phyloP scores from a whole-genome alignment of 164 flowering plant species.

The Buxus sempervirens region DNA sequence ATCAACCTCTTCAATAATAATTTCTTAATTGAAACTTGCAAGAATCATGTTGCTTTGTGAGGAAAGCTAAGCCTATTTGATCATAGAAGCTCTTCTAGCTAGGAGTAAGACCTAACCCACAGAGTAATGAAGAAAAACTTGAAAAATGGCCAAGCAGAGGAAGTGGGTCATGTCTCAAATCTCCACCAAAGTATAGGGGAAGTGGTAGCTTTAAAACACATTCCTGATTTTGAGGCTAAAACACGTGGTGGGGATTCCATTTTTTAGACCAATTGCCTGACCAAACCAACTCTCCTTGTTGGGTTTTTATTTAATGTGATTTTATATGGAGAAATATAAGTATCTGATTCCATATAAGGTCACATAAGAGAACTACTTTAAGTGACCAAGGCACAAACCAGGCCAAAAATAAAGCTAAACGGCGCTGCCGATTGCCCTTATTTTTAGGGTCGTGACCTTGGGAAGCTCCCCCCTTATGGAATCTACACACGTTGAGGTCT shows the following conservation, averaged over 20 bases:
- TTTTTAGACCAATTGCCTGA: constrained; percentile 4
- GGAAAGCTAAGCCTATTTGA: no score
- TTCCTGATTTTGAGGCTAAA: constrained; percentile 34
- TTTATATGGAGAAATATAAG: not conserved
- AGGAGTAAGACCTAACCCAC: no score
- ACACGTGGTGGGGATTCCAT: constrained; percentile 28
- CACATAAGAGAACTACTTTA: not conserved
- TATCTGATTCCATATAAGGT: constrained; percentile 7
- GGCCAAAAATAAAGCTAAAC: constrained; percentile 22
- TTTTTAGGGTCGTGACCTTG: constrained; percentile 50
- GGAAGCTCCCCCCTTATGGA: constrained; percentile 40
- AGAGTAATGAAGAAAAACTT: no score
- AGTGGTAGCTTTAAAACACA: constrained; percentile 11
- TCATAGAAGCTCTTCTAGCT: no score
- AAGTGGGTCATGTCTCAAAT: not conserved
- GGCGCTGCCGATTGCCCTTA: constrained; percentile 40
- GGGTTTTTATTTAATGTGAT: not conserved
- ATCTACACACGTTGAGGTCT: constrained; percentile 44
- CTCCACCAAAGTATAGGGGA: not conserved
- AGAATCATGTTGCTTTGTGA: no score
- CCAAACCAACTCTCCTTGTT: constrained; percentile 7
- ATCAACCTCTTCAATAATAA: no score
- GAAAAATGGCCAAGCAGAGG: no score
- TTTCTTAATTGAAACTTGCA: no score
- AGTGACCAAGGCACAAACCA: constrained; percentile 4